These are phyloP conservation scores for Teratosphaeria zuluensis DNA, from an alignment of 2,329 filamentous ascomycete genomes.

Conservation along the genomic window DNA sequence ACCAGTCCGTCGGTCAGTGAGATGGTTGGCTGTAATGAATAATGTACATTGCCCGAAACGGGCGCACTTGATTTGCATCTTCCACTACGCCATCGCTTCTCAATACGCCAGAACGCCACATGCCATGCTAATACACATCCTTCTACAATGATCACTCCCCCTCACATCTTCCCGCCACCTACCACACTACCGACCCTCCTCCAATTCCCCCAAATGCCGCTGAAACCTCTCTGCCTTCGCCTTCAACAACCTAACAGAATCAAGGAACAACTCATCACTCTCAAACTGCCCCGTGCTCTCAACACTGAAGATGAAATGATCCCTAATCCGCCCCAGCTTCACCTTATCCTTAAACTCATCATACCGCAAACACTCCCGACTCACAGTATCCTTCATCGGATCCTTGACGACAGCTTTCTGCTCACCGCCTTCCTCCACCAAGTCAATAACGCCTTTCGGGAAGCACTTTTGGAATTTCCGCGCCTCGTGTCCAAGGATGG, in stretches of 20 bases:
- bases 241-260: slow-evolving; percentile 77
- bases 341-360: slow-evolving; percentile 93
- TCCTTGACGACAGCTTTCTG: slow-evolving; percentile 79
- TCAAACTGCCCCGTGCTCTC: slow-evolving; percentile 95
- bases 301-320: slow-evolving; percentile 95
- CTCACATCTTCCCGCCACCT: neutral
- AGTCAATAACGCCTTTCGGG: slow-evolving; percentile 72
- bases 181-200: slow-evolving; percentile 19
- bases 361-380: slow-evolving; percentile 83
- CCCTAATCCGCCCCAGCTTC: slow-evolving; percentile 75
- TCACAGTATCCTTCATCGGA: slow-evolving; percentile 90
- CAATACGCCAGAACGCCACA: neutral
- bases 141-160: no score
- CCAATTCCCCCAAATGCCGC: slow-evolving; percentile 50
- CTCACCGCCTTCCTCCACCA: slow-evolving; percentile 62
- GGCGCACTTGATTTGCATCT: neutral
- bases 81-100: neutral
- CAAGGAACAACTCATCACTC: slow-evolving; percentile 86
- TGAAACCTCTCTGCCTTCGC: slow-evolving; percentile 69
- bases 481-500: slow-evolving; percentile 79
- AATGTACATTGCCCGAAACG: no score
- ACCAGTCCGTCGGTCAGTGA: no score
- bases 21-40: no score
- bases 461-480: slow-evolving; percentile 87
- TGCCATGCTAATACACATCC: neutral